phyloP scores from a whole-genome alignment of 2,329 filamentous ascomycete genomes.

The Harringtonia aguacate region DNA sequence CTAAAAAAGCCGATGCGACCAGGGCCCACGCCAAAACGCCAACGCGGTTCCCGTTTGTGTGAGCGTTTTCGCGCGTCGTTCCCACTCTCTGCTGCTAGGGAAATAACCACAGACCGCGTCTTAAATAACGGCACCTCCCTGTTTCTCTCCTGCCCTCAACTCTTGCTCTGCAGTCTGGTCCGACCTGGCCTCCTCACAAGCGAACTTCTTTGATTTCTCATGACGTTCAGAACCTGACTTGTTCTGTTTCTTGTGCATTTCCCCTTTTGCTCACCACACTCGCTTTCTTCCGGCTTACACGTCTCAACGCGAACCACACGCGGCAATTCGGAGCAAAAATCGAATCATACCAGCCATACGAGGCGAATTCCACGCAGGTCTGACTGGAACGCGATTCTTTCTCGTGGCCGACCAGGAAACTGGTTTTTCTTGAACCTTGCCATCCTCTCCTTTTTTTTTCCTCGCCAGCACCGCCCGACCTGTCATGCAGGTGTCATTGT shows the following conservation, averaged over 20 bases:
- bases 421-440: neutral
- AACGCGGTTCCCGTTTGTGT: slow-evolving; percentile 9
- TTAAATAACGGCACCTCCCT: slow-evolving; percentile 11
- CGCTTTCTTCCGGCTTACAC: neutral
- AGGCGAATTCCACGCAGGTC: slow-evolving; percentile 1
- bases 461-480: neutral
- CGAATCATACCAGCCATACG: neutral
- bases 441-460: neutral
- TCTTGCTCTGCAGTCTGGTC: slow-evolving; percentile 1
- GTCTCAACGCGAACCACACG: neutral
- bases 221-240: neutral
- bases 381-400: slow-evolving; percentile 1
- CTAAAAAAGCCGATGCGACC: neutral
- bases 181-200: neutral
- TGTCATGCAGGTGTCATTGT: slow-evolving; percentile 7
- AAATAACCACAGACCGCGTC: slow-evolving; percentile 12
- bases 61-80: slow-evolving; percentile 9
- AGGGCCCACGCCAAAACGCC: slow-evolving; percentile 13
- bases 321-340: neutral
- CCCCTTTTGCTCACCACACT: neutral
- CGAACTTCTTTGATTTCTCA: neutral
- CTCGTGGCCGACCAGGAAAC: slow-evolving; percentile 1
- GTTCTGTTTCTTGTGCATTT: neutral
- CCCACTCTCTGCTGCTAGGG: slow-evolving; percentile 9
- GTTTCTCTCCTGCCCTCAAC: neutral